Conservation (phyloP, 371 early-diverging fungal genomes). For the Dichotomocladium elegans region DNA sequence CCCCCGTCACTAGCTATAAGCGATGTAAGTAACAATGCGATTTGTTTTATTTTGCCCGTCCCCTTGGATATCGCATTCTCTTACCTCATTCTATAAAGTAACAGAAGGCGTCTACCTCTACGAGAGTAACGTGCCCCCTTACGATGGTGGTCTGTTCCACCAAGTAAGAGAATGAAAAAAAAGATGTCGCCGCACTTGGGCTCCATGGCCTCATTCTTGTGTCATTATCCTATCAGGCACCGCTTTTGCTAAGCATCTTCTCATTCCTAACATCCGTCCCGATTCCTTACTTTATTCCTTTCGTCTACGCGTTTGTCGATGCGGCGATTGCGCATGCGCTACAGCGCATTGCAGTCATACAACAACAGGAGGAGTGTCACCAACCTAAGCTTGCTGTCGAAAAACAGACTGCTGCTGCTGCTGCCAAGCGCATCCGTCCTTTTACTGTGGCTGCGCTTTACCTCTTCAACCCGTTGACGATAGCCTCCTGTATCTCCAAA, state of each 20-base stretch:
- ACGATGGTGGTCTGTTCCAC: slow-evolving; percentile 85
- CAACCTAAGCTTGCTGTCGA: slow-evolving; percentile 22
- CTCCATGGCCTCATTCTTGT: no score
- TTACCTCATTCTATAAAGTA: slow-evolving; percentile 36
- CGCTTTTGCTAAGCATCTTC: slow-evolving; percentile 72
- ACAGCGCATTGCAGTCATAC: slow-evolving; percentile 42
- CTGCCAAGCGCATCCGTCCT: slow-evolving; percentile 24
- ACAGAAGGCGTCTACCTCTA: slow-evolving; percentile 86
- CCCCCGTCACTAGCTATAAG: slow-evolving; percentile 84
- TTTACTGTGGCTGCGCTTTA: slow-evolving; percentile 55
- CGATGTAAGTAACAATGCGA: slow-evolving; percentile 49
- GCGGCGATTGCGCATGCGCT: slow-evolving; percentile 57
- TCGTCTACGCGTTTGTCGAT: slow-evolving; percentile 65
- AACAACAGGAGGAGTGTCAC: slow-evolving; percentile 23
- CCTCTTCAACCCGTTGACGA: slow-evolving; percentile 80
- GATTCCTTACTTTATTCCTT: slow-evolving; percentile 27
- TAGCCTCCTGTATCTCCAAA: slow-evolving; percentile 69
- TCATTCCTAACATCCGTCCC: slow-evolving; percentile 38
- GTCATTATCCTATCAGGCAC: slow-evolving; percentile 57
- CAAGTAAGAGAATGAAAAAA: no score
- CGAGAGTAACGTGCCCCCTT: slow-evolving; percentile 74
- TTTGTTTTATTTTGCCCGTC: no score
- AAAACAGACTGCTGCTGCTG: no score
- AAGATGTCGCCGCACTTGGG: no score
- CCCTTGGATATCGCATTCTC: neutral